A percentile compares a stretch with the other conserved stretches of the same genome.
phyloP scores from a whole-genome alignment of 257 asterid species.

The Plectranthus barbatus region DNA sequence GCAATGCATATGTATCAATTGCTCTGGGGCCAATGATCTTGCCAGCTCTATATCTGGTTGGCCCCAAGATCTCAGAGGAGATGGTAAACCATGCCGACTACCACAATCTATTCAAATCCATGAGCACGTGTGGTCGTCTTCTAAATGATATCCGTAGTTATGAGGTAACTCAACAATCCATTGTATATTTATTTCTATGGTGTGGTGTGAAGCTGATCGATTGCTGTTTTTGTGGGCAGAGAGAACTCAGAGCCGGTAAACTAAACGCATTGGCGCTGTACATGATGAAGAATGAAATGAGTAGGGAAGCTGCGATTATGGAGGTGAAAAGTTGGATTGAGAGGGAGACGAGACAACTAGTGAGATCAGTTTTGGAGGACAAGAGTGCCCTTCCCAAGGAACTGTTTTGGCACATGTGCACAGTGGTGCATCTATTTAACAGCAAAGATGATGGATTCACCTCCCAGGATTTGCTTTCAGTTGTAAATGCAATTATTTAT shows the following conservation, averaged over 20 bases:
- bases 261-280: conserved; percentile 47
- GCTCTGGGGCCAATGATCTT: conserved; percentile 76
- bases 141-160: conserved; percentile 59
- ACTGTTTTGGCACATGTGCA: conserved; percentile 68
- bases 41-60: conserved; percentile 67
- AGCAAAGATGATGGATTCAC: conserved; percentile 52
- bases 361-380: conserved; percentile 49
- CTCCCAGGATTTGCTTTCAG: too few relatives aligned
- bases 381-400: conserved; percentile 61
- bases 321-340: conserved; percentile 33
- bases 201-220: background rate
- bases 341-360: conserved; percentile 41
- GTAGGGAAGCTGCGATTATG: conserved; percentile 36
- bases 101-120: conserved; percentile 37
- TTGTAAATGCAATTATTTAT: too few relatives aligned
- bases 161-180: conserved; percentile 44
- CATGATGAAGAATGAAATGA: conserved; percentile 25
- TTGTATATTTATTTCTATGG: too few relatives aligned
- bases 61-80: conserved; percentile 69
- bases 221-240: conserved; percentile 30
- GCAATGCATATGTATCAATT: conserved; percentile 50
- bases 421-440: conserved; percentile 41
- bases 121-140: conserved; percentile 81
- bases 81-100: conserved; percentile 49
- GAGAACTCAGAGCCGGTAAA: conserved; percentile 65